Conservation (phyloP, 257 asterid genomes). For the Nicotiana otophora region DNA sequence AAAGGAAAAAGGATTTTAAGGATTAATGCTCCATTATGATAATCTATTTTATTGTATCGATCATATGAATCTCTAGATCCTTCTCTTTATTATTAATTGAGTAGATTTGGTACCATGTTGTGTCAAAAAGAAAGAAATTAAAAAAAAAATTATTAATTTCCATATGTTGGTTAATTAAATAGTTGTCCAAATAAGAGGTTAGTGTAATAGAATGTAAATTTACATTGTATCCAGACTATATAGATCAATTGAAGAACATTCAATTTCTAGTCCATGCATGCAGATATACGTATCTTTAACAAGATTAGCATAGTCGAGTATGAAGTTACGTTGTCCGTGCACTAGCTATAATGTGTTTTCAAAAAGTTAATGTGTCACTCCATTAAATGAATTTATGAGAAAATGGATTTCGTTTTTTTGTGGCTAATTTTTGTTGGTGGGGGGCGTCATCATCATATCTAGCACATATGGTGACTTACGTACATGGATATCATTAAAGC, state of each 20-base stretch:
- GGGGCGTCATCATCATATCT: slow-evolving; percentile 2
- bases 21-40: not conserved
- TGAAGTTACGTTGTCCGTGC: not conserved
- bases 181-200: not conserved
- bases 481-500: not conserved
- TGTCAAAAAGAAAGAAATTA: not conserved
- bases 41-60: not conserved
- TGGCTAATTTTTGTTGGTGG: not conserved
- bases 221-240: not conserved
- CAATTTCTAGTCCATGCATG: not conserved
- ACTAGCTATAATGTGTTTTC: not conserved
- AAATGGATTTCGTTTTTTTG: not conserved
- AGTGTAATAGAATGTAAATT: not conserved
- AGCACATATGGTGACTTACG: not conserved
- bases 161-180: not conserved
- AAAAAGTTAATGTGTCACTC: not conserved
- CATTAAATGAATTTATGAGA: not conserved
- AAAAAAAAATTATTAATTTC: not conserved
- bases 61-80: not conserved
- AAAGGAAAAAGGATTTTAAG: not conserved
- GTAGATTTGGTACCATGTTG: not conserved
- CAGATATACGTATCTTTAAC: not conserved
- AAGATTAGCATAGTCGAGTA: not conserved
- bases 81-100: not conserved
- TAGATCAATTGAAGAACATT: not conserved